phyloP scores from a whole-genome alignment of 2,329 filamentous ascomycete genomes.

The Venturia carpophila region DNA sequence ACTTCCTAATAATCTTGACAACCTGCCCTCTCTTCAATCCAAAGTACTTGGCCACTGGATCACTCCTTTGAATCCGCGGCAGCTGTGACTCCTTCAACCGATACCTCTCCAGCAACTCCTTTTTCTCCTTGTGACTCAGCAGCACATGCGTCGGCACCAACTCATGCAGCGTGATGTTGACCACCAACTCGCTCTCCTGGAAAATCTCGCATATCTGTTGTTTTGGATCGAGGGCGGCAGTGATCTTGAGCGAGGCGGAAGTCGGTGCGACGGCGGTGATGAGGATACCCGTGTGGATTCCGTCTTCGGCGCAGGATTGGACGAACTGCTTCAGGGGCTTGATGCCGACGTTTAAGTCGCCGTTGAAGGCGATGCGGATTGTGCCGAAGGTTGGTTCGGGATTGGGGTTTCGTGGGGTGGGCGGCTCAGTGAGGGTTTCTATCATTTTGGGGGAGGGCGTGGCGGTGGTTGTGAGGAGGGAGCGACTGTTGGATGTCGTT shows the following conservation, averaged over 20 bases:
- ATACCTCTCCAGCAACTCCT: constrained; percentile 76
- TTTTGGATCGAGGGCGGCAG: constrained; percentile 67
- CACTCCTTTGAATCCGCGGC: constrained; percentile 81
- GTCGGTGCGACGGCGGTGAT: constrained; percentile 77
- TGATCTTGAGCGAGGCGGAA: constrained; percentile 77
- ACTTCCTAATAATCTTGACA: constrained; percentile 95
- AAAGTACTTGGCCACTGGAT: constrained; percentile 87
- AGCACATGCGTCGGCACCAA: constrained; percentile 90
- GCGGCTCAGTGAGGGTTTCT: constrained; percentile 67
- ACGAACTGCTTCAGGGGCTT: constrained; percentile 89
- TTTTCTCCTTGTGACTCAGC: constrained; percentile 84
- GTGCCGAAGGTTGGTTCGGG: constrained; percentile 67
- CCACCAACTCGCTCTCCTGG: constrained; percentile 86
- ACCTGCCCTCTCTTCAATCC: constrained; percentile 87
- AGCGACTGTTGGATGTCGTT: constrained; percentile 51
- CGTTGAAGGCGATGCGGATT: constrained; percentile 89
- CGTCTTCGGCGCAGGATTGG: constrained; percentile 67
- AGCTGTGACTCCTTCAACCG: constrained; percentile 95
- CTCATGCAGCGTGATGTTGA: constrained; percentile 98
- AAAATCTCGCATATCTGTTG: constrained; percentile 74
- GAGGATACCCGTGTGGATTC: constrained; percentile 81
- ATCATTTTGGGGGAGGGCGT: constrained; percentile 79
- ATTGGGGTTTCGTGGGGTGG: constrained; percentile 60
- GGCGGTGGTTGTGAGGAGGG: constrained; percentile 79
- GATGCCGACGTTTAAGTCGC: constrained; percentile 72